Percentiles rank a stretch among this genome's conserved stretches.
phyloP scores from a whole-genome alignment of 2,329 filamentous ascomycete species.

The Colletotrichum sojae region DNA sequence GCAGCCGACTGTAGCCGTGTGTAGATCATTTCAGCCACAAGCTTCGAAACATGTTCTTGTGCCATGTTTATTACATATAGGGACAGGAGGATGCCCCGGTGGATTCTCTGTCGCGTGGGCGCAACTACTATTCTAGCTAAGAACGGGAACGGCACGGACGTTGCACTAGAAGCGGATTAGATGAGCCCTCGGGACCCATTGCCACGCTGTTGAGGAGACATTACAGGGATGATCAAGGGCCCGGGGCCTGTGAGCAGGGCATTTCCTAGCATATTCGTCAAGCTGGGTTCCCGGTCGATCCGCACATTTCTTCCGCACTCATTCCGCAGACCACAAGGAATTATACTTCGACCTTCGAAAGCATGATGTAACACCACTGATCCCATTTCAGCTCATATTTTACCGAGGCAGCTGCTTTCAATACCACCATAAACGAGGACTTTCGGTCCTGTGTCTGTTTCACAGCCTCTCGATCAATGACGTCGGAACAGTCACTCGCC shows the following conservation, averaged over 20 bases:
- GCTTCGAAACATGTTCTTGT: no score
- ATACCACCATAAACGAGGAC: no score
- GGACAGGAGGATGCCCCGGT: not conserved
- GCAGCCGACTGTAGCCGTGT: no score
- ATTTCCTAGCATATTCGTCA: slow-evolving; percentile 21
- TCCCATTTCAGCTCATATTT: not conserved
- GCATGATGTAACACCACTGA: slow-evolving; percentile 11
- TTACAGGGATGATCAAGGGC: not conserved
- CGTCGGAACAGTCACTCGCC: slow-evolving; percentile 11
- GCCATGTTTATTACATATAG: not conserved
- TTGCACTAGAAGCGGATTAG: slow-evolving; percentile 24
- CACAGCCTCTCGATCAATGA: slow-evolving; percentile 12
- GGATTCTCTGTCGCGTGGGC: not conserved
- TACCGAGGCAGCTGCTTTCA: no score
- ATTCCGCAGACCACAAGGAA: not conserved
- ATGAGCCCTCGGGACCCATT: not conserved
- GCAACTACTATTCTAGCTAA: not conserved
- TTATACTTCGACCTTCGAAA: not conserved
- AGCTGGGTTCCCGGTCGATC: slow-evolving; percentile 29
- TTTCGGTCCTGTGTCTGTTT: no score
- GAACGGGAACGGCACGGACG: slow-evolving; percentile 21
- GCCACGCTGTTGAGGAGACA: slow-evolving; percentile 14
- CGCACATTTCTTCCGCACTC: slow-evolving; percentile 10
- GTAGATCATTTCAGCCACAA: no score
- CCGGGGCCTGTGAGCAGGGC: slow-evolving; percentile 14